Percentiles rank a stretch among this genome's conserved stretches.
Conservation (phyloP, 2,329 filamentous ascomycete genomes). For the Epichloe brachyelytri region DNA sequence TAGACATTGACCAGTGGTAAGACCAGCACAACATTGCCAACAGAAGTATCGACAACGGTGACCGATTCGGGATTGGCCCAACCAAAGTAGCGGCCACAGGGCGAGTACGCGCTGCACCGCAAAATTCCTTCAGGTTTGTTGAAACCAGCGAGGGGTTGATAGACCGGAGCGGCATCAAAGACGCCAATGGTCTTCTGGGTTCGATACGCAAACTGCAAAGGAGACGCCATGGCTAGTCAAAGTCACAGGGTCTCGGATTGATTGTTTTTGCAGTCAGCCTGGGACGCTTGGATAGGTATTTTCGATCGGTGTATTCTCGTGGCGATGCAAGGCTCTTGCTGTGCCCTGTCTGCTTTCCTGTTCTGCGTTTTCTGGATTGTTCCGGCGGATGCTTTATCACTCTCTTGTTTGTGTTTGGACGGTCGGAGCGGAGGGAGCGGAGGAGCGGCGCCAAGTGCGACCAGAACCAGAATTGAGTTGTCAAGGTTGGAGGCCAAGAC, state of each 20-base stretch:
- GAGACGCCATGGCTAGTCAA: slow-evolving; percentile 87
- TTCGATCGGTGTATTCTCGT: slow-evolving; percentile 1
- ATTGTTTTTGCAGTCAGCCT: slow-evolving; percentile 11
- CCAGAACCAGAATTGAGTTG: not conserved
- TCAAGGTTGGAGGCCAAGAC: not conserved
- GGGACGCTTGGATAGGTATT: slow-evolving; percentile 5
- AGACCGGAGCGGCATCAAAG: slow-evolving; percentile 81
- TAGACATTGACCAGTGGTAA: slow-evolving; percentile 76
- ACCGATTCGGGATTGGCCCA: slow-evolving; percentile 87
- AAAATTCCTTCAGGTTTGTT: slow-evolving; percentile 81
- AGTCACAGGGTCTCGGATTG: slow-evolving; percentile 50
- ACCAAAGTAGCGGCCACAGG: slow-evolving; percentile 90
- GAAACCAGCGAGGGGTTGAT: slow-evolving; percentile 75
- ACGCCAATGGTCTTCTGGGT: slow-evolving; percentile 94
- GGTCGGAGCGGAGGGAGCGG: not conserved
- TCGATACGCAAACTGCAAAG: slow-evolving; percentile 92
- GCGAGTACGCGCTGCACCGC: slow-evolving; percentile 89
- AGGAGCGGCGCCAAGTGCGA: not conserved
- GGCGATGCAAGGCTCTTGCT: not conserved
- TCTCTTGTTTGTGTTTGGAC: not conserved
- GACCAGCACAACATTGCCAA: slow-evolving; percentile 59
- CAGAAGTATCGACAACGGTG: slow-evolving; percentile 68
- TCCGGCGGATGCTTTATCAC: slow-evolving; percentile 1
- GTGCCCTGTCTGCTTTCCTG: not conserved
- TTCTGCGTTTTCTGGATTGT: not conserved